A percentile compares a stretch with the other conserved stretches of the same genome.
phyloP scores from a whole-genome alignment of 306 rosid genomes.

The Erythrophleum fordii region DNA sequence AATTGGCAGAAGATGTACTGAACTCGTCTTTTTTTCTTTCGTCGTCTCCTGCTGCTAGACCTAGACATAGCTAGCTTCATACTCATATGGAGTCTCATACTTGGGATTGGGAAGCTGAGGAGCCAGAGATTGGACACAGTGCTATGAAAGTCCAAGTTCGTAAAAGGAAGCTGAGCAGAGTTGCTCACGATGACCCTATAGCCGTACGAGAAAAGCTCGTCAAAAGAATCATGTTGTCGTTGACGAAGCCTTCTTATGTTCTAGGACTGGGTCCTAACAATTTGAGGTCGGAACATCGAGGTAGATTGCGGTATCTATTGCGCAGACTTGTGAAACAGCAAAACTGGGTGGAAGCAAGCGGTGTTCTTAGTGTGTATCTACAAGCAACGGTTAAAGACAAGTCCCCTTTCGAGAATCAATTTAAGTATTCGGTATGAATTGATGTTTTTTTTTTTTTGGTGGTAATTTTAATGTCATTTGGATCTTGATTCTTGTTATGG shows the following conservation, averaged over 20 bases:
- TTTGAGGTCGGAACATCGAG: constrained; percentile 57
- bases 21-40: neutral
- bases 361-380: constrained; percentile 66
- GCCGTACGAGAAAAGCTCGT: constrained; percentile 33
- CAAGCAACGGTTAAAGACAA: constrained; percentile 54
- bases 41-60: neutral
- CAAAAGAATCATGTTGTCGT: constrained; percentile 47
- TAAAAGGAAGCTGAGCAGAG: constrained; percentile 48
- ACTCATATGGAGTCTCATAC: neutral
- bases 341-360: constrained; percentile 68
- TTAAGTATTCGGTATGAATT: constrained; percentile 67
- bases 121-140: constrained; percentile 7
- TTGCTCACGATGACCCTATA: neutral
- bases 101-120: constrained; percentile 1
- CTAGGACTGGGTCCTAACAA: constrained; percentile 50
- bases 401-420: constrained; percentile 54
- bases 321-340: constrained; percentile 53
- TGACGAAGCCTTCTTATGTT: constrained; percentile 66
- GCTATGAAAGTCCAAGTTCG: constrained; percentile 12
- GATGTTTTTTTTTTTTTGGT: neutral
- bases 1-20: no score
- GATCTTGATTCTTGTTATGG: neutral
- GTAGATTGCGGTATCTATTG: constrained; percentile 46
- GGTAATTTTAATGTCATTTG: neutral
- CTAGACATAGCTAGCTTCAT: neutral